phyloP scores from a whole-genome alignment of 805 yeast species.

The Candida railenensis region DNA sequence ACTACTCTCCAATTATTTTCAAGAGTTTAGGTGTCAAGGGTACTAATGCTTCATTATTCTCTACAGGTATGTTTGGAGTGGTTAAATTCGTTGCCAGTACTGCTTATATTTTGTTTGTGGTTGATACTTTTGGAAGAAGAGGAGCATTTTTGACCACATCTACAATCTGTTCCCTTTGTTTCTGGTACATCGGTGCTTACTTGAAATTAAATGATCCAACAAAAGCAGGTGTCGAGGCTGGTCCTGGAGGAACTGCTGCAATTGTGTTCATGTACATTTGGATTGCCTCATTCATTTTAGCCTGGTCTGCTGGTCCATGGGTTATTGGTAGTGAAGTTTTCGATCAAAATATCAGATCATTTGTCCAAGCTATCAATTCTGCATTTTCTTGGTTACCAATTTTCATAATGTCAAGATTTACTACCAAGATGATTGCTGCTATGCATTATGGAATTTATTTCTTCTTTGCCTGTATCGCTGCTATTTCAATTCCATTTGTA shows the following conservation, averaged over 20 bases:
- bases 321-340: constrained; percentile 40
- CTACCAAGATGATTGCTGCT: constrained; percentile 31
- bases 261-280: constrained; percentile 41
- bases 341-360: constrained; percentile 39
- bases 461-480: constrained; percentile 34
- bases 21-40: constrained; percentile 36
- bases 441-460: constrained; percentile 39
- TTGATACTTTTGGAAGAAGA: constrained; percentile 35
- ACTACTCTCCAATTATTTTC: constrained; percentile 37
- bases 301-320: constrained; percentile 43
- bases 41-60: constrained; percentile 34
- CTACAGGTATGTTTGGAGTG: constrained; percentile 41
- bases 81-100: constrained; percentile 36
- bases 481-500: constrained; percentile 35
- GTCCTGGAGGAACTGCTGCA: constrained; percentile 40
- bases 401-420: constrained; percentile 35
- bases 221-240: constrained; percentile 26
- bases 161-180: constrained; percentile 30
- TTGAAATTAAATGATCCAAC: constrained; percentile 34
- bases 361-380: constrained; percentile 40
- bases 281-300: constrained; percentile 40
- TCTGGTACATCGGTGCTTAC: constrained; percentile 41
- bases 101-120: constrained; percentile 32
- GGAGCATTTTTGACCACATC: constrained; percentile 36
- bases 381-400: constrained; percentile 41